phyloP scores from a whole-genome alignment of 441 rosid species.

The Iberis amara region DNA sequence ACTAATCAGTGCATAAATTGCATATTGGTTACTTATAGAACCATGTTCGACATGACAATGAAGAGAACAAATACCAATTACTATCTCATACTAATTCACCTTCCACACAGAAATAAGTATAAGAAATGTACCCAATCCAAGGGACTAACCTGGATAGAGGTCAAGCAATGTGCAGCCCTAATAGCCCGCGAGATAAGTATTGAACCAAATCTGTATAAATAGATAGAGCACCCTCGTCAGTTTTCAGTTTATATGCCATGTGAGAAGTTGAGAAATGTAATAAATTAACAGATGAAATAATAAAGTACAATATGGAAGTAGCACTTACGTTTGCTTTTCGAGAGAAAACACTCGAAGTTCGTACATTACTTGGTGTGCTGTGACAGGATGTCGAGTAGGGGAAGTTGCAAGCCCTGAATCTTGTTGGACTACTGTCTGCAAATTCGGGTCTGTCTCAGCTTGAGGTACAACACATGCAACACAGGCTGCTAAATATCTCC shows the following conservation, averaged over 20 bases:
- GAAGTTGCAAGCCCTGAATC: slow-evolving; percentile 74
- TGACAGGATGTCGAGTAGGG: slow-evolving; percentile 88
- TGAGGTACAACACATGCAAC: slow-evolving; percentile 88
- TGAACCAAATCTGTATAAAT: slow-evolving; percentile 59
- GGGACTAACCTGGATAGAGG: slow-evolving; percentile 83
- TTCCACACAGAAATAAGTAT: too few species aligned
- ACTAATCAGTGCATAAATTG: slow-evolving; percentile 13
- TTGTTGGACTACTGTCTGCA: slow-evolving; percentile 48
- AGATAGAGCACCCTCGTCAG: slow-evolving; percentile 13
- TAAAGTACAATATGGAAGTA: not conserved
- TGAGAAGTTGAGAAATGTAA: not conserved
- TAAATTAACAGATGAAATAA: not conserved
- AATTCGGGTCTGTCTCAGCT: slow-evolving; percentile 68
- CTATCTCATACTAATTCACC: too few species aligned
- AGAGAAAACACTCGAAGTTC: slow-evolving; percentile 96
- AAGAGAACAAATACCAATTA: too few species aligned
- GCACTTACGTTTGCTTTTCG: slow-evolving; percentile 83
- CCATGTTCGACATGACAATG: too few species aligned
- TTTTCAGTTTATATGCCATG: slow-evolving; percentile 9
- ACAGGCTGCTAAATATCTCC: slow-evolving; percentile 89
- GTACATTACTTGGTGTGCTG: slow-evolving; percentile 78
- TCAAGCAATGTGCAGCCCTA: slow-evolving; percentile 95
- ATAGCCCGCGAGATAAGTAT: slow-evolving; percentile 85
- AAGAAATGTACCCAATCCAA: too few species aligned
- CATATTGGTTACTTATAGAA: too few species aligned